Conservation (phyloP, 805 yeast species). For the Kodamaea lidongshanica region DNA sequence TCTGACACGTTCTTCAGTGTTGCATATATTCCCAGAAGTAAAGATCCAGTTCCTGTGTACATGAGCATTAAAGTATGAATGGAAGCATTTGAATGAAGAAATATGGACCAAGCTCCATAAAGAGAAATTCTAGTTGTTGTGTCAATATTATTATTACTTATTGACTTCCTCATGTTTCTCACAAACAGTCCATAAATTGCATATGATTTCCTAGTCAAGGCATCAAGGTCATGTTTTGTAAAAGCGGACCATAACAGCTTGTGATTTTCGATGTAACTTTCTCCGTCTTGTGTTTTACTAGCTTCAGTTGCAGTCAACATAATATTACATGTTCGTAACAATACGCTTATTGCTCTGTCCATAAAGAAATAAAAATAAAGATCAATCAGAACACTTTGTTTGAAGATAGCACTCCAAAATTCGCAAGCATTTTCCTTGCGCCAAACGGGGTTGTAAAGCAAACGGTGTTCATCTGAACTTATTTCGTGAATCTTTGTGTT, state of each 20-base stretch:
- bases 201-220: conserved; percentile 27
- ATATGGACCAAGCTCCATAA: conserved; percentile 31
- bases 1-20: conserved; percentile 15
- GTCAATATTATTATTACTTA: conserved; percentile 26
- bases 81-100: conserved; percentile 27
- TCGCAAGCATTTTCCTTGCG: conserved; percentile 12
- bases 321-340: conserved; percentile 13
- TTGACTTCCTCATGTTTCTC: conserved; percentile 26
- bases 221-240: conserved; percentile 23
- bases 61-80: conserved; percentile 28
- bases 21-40: conserved; percentile 20
- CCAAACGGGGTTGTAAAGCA: conserved; percentile 23
- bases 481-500: conserved; percentile 11
- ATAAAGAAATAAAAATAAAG: conserved; percentile 32
- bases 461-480: conserved; percentile 11
- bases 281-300: conserved; percentile 1
- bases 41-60: conserved; percentile 29
- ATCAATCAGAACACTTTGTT: conserved; percentile 22
- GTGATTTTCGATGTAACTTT: conserved; percentile 1
- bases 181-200: conserved; percentile 32
- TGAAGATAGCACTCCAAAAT: conserved; percentile 29
- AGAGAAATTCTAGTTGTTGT: conserved; percentile 33
- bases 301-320: conserved; percentile 7
- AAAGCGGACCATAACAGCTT: conserved; percentile 17
- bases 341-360: conserved; percentile 30